A percentile compares a stretch with the other conserved stretches of the same genome.
phyloP scores from a whole-genome alignment of 164 flowering plant genomes.

The Annona squamosa region DNA sequence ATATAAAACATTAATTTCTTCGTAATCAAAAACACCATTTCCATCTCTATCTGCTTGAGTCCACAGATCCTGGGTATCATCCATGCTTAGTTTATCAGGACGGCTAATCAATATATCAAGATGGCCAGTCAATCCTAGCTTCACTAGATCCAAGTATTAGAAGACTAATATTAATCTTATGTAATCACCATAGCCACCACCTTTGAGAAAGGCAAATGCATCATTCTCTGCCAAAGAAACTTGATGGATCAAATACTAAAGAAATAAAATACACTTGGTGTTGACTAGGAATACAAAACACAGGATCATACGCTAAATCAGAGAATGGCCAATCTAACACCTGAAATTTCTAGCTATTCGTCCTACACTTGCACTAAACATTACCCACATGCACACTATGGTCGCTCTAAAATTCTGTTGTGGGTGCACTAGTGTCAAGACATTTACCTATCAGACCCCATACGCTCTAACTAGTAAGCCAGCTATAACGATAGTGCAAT shows the following conservation, averaged over 20 bases:
- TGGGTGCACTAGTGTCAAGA: too few relatives aligned
- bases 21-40: conserved; percentile 62
- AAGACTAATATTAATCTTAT: background rate
- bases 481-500: too few relatives aligned
- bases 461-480: too few relatives aligned
- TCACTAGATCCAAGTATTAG: conserved; percentile 17
- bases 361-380: too few relatives aligned
- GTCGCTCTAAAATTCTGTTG: too few relatives aligned
- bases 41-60: conserved; percentile 73
- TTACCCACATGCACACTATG: too few relatives aligned
- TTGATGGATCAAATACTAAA: conserved; percentile 64
- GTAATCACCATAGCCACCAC: conserved; percentile 41
- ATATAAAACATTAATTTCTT: conserved; percentile 67
- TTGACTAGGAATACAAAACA: background rate
- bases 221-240: conserved; percentile 60
- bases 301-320: background rate
- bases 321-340: background rate
- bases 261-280: background rate
- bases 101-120: background rate
- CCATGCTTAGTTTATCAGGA: conserved; percentile 47
- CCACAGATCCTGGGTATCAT: conserved; percentile 81
- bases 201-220: conserved; percentile 82
- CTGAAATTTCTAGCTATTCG: too few relatives aligned
- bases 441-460: too few relatives aligned
- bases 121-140: conserved; percentile 75